Conservation (phyloP, 2,329 filamentous ascomycete species). For the Fusarium pseudonygamai region DNA sequence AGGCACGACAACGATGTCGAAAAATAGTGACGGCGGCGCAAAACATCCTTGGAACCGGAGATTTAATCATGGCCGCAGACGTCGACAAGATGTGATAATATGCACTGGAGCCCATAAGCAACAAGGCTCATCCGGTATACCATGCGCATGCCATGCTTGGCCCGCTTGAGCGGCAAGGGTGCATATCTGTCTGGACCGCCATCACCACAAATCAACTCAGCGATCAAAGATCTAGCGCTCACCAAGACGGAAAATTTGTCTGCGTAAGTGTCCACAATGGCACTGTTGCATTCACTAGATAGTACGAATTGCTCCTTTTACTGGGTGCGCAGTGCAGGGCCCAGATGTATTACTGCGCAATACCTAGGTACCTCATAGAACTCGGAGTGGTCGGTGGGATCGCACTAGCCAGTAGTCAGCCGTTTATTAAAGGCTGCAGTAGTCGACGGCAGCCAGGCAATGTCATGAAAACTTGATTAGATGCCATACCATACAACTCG, state of each 20-base stretch:
- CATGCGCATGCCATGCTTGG: background rate
- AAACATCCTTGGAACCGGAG: constrained; percentile 18
- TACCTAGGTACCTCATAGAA: constrained; percentile 15
- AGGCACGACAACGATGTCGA: constrained; percentile 4
- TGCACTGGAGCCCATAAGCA: background rate
- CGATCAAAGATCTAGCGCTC: constrained; percentile 19
- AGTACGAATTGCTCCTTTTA: constrained; percentile 33
- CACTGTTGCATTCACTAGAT: constrained; percentile 43
- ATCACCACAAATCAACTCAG: constrained; percentile 10
- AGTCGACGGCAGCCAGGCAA: constrained; percentile 8
- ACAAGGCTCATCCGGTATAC: constrained; percentile 11
- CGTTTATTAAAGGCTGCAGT: constrained; percentile 19
- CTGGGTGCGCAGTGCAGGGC: constrained; percentile 20
- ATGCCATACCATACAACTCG: constrained; percentile 6
- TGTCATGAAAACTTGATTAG: constrained; percentile 15
- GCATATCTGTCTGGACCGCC: background rate
- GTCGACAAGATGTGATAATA: constrained; percentile 24
- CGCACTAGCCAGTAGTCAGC: constrained; percentile 29
- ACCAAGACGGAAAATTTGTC: constrained; percentile 34
- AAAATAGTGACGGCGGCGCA: constrained; percentile 10
- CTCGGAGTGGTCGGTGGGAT: constrained; percentile 26
- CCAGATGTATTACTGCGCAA: constrained; percentile 30
- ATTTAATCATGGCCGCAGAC: constrained; percentile 26
- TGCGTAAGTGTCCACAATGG: constrained; percentile 45
- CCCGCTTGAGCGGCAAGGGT: constrained; percentile 15